A percentile compares a stretch with the other conserved stretches of the same genome.
These are phyloP conservation scores for Leccinum pachyderme DNA, from an alignment of 1,284 basidiomycete species.

Conservation along the genomic window DNA sequence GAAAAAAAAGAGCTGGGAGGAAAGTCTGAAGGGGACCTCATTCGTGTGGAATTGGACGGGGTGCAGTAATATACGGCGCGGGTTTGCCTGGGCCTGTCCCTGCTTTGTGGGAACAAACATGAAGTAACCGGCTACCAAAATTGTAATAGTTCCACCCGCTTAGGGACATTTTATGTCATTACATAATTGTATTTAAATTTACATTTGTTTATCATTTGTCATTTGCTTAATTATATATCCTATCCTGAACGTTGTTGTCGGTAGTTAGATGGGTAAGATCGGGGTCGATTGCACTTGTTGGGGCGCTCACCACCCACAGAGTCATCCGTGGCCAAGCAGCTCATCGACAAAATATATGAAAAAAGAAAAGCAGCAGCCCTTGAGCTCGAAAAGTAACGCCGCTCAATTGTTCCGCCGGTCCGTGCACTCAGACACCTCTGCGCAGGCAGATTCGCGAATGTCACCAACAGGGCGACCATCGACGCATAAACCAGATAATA, in stretches of 20 bases:
- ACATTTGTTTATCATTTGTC: neutral
- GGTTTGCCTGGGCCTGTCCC: neutral
- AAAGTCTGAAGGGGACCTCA: neutral
- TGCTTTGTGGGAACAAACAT: neutral
- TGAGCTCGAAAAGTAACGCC: constrained; percentile 85
- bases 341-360: constrained; percentile 90
- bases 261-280: neutral
- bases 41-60: neutral
- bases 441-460: constrained; percentile 84
- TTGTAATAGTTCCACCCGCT: too few relatives aligned
- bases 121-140: neutral
- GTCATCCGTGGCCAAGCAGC: constrained; percentile 65
- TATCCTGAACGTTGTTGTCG: neutral
- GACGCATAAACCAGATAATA: constrained; percentile 84
- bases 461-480: constrained; percentile 75
- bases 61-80: neutral
- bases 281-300: neutral
- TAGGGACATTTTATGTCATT: neutral
- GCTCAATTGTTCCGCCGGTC: constrained; percentile 3
- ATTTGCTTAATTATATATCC: neutral
- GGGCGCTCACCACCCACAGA: constrained; percentile 41
- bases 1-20: neutral
- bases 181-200: neutral
- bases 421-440: constrained; percentile 16
- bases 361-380: constrained; percentile 94